Evolutionary conservation across 768 basidiomycete species (phyloP), one percentile per base, ranked within the genome.

Genomic region (Lactarius trivialis): DNA sequence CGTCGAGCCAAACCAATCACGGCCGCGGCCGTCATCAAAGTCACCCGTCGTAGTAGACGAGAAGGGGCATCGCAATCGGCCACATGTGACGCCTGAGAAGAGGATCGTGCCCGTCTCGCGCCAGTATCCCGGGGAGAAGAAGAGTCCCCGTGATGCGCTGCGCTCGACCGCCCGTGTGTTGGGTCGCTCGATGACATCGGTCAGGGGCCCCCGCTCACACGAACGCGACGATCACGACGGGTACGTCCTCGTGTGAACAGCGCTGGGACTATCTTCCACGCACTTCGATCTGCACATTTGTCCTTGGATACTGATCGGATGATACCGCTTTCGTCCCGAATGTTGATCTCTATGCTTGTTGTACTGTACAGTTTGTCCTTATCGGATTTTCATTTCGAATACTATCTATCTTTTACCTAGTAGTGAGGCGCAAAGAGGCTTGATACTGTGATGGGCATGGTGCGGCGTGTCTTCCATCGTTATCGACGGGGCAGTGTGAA

Each of bases 91-190:
- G n/a, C n/a, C n/a, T 5, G 45, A 48, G 45, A 48, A 48, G 45
- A 1, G 0, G 45, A 11, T 24, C 45, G 12, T 24, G 4, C 15
- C 21, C 3, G 11, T 30, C 17, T 24, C 17, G 50, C 50, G 50
- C 41, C 30, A 19, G 19, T 24, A 30, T 33, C 26, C 37, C 1
- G 39, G 55, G 8, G 48, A n/a, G 5, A 50, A 37, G 21, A 2
- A 11, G 15, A 6, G n/a, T 3, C 24, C 39, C 45, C 57, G 30
- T 34, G 36, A 19, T 7, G 37, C 36, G 6, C 6, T 63, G 32
- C 62, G 62, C 37, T 24, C 52, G 5, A 54, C 61, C 0, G 51
- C 43, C 7, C 56, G 56, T 30, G 19, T 60, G 36, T 2, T 59
- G 32, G 62, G 37, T 33, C 62, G 62, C 32, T 55, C 62, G 4